phyloP scores from a whole-genome alignment of 202 grass and related monocot genomes.

The Brachypodium distachyon region DNA sequence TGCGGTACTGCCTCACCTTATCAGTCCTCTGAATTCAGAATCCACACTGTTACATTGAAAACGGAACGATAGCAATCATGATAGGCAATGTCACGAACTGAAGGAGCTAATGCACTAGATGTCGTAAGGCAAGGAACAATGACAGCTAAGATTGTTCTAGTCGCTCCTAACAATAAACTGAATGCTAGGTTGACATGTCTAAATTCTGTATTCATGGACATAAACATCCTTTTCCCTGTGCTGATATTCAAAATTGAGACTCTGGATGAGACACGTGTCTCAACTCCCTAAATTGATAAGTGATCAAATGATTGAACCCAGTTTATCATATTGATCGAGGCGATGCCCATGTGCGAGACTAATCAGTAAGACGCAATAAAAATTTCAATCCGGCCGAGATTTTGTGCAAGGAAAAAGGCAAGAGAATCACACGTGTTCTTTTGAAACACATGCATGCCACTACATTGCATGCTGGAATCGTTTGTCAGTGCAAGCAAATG shows the following conservation, averaged over 20 bases:
- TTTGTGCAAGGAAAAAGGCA: constrained; percentile 13
- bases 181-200: neutral
- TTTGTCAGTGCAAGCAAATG: constrained; percentile 21
- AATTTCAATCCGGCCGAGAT: neutral
- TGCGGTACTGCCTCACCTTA: neutral
- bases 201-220: neutral
- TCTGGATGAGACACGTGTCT: neutral
- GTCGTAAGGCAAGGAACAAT: neutral
- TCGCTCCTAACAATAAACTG: constrained; percentile 11
- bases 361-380: neutral
- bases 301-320: constrained; percentile 30
- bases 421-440: constrained; percentile 4
- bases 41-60: neutral
- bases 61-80: neutral
- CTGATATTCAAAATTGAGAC: neutral
- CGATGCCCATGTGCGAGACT: constrained; percentile 30
- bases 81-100: neutral
- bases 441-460: constrained; percentile 40
- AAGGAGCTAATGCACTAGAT: neutral
- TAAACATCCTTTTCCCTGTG: neutral
- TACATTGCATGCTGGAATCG: constrained; percentile 20
- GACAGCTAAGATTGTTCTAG: constrained; percentile 12
- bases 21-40: constrained; percentile 1
- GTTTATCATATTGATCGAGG: constrained; percentile 1
- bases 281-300: constrained; percentile 14